A percentile compares a stretch with the other conserved stretches of the same genome.
Conservation (phyloP, 768 basidiomycete species). For the Rhizopogon roseolus region DNA sequence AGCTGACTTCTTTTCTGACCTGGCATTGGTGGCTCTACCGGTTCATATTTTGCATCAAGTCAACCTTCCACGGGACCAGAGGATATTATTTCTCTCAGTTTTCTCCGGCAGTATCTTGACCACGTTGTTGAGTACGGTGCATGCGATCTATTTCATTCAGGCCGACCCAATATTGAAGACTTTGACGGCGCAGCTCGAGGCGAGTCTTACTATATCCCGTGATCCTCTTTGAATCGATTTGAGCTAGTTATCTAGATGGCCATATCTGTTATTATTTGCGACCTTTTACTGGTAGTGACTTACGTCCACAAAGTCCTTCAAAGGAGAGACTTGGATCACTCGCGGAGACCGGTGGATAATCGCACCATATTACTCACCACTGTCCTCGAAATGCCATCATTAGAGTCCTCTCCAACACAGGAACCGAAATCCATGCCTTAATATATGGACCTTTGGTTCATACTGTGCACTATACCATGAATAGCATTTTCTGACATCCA, state of each 20-base stretch:
- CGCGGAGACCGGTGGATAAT: background rate
- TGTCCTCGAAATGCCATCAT: constrained; percentile 1
- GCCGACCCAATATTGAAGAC: background rate
- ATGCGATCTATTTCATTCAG: constrained; percentile 5
- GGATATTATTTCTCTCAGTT: constrained; percentile 5
- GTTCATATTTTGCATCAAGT: constrained; percentile 5
- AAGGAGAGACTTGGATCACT: constrained; percentile 1
- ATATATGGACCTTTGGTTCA: background rate
- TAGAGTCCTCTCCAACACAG: background rate
- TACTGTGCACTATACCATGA: background rate
- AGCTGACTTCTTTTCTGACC: constrained; percentile 19
- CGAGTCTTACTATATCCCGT: background rate
- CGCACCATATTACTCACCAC: constrained; percentile 5
- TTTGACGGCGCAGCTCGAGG: constrained; percentile 11
- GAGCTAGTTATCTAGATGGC: constrained; percentile 7
- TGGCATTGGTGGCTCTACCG: constrained; percentile 7
- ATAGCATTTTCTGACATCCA: background rate
- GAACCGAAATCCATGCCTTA: background rate
- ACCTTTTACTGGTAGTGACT: constrained; percentile 14
- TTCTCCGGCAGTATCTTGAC: constrained; percentile 7
- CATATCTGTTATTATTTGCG: constrained; percentile 10
- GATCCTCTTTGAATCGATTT: background rate
- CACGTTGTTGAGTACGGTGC: constrained; percentile 3
- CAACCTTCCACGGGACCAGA: constrained; percentile 4
- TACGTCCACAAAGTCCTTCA: constrained; percentile 6